phyloP scores from a whole-genome alignment of 2,329 filamentous ascomycete species.

The Paecilomyces dactylethromorphus region DNA sequence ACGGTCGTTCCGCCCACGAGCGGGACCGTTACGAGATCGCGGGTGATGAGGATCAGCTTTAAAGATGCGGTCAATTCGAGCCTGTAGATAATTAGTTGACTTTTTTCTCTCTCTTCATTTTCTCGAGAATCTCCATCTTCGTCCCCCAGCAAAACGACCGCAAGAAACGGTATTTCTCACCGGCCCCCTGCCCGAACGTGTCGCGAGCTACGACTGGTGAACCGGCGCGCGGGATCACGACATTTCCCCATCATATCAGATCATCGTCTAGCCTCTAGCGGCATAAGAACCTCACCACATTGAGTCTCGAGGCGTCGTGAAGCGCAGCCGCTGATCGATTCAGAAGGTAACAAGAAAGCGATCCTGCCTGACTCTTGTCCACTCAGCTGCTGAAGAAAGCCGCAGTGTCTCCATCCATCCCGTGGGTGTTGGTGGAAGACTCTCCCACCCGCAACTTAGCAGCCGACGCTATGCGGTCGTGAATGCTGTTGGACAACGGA shows the following conservation, averaged over 20 bases:
- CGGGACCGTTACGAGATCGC: not conserved
- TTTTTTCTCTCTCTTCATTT: not conserved
- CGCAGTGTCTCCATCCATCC: not conserved
- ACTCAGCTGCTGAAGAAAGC: not conserved
- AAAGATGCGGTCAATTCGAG: no score
- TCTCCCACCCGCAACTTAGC: not conserved
- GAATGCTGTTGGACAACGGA: not conserved
- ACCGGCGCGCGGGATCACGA: conserved; percentile 32
- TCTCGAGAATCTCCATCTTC: not conserved
- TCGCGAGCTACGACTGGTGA: conserved; percentile 13
- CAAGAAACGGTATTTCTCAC: not conserved
- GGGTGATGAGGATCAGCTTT: no score
- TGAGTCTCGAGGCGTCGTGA: conserved; percentile 2
- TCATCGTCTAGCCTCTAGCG: conserved; percentile 26
- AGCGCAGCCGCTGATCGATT: not conserved
- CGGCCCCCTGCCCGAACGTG: conserved; percentile 4
- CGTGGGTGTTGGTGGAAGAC: not conserved
- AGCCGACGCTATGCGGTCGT: not conserved
- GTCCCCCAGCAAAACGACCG: no score
- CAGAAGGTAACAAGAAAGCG: not conserved
- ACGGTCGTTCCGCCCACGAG: not conserved
- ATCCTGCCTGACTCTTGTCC: not conserved
- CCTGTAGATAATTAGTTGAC: not conserved
- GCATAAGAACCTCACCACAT: conserved; percentile 15
- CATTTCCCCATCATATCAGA: conserved; percentile 39